Base-by-base conservation (phyloP, 2,329 filamentous ascomycete species). In the Xylariaceae sp. region DNA sequence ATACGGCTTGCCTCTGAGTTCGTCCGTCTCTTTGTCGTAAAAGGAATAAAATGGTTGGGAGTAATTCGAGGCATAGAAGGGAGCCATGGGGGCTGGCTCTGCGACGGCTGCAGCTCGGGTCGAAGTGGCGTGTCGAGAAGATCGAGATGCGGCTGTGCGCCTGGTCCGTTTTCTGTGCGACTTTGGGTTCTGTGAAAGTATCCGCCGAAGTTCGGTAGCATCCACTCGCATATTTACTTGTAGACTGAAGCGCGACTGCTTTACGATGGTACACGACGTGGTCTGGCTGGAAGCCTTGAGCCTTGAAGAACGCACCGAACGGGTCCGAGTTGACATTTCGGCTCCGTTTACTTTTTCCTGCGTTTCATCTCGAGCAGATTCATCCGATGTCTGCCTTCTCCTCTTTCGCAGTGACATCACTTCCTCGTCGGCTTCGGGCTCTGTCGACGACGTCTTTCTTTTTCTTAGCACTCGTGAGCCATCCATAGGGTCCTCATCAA, bases 1-100 rank as follows among this genome's bases (percentile, higher is more conserved):
- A 63, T 98, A 99, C 0, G 95, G 95, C 71, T 96, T 98, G 48
- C 89, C 89, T 71, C 96, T 96, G 40, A 87, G 79, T 67, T 98
- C 93, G 57, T 97, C 93, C 18, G 86, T 86, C 65, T 97, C 93
- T 63, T 90, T 90, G 64, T 97, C 93, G 59, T 89, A 89, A 62
- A 97, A 93, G 0, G 90, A 90, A 66, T 93, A 93, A 69, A 96
- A 93, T 1, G 90, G 89, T 58, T 91, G 89, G 1, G 86, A 85
- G 68, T 90, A 93, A 42, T 74, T 75, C 65, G 84, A 71, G 67
- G 81, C 68, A 70, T 83, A 73, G 75, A 85, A 76, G 73, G 88
- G 70, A 73, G 88, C 70, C 71, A 80, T 84, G 69, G 79, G 80
- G 40, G 71, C 76, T 57, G 75, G 70, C 60, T 74, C 74, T 14